These are phyloP conservation scores for Phragmites australis DNA, from an alignment of 176 grass and related monocot genomes.

Conservation along the genomic window DNA sequence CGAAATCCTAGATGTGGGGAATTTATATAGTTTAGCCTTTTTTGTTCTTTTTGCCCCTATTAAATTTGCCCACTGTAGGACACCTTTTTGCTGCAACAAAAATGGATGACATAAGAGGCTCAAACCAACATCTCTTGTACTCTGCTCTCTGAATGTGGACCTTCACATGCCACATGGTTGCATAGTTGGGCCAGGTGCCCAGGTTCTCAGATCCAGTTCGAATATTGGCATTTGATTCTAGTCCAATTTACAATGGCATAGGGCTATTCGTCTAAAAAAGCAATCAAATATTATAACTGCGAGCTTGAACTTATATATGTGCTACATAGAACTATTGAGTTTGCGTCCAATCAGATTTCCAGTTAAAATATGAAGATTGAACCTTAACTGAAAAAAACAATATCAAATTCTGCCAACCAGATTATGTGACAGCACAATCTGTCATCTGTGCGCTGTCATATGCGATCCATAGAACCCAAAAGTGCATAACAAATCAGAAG, in stretches of 20 bases:
- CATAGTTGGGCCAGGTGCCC: neutral
- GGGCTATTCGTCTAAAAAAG: neutral
- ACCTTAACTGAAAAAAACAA: neutral
- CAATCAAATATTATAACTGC: neutral
- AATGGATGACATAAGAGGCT: no score
- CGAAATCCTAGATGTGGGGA: neutral
- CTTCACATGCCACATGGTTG: neutral
- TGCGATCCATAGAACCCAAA: no score
- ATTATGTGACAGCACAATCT: neutral
- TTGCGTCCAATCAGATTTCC: no score
- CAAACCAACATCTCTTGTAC: no score
- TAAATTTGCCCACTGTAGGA: no score
- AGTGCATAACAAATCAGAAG: no score
- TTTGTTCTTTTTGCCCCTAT: no score
- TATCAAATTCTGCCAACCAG: neutral
- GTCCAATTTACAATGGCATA: neutral
- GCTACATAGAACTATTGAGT: no score
- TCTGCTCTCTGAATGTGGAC: no score
- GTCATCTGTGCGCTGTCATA: no score
- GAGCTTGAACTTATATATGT: no score
- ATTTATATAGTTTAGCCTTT: neutral
- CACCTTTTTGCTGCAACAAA: no score
- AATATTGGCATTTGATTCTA: neutral
- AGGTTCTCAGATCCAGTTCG: neutral
- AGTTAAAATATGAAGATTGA: constrained; percentile 10